Base-by-base conservation (phyloP, 306 rosid species). In the Acacia melanoxylon region DNA sequence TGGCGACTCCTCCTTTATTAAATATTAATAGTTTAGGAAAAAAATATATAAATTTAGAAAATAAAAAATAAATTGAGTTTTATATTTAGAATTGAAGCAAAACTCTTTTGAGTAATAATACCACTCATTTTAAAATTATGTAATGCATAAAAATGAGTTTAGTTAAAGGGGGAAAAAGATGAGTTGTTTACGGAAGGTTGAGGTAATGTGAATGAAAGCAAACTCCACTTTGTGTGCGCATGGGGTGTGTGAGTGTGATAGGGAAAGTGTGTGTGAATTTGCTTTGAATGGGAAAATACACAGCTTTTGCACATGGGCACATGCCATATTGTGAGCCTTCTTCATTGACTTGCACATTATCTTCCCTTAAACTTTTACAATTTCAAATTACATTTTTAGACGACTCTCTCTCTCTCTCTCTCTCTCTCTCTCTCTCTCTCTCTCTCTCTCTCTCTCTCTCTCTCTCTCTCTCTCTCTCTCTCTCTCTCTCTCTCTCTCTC, bases 221-320 rank as follows among this genome's bases (percentile, higher is more conserved):
- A 59, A 68, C 62, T 29, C 76, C 67, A 77, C 67, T 83, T 52
- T 58, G 62, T 83, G 66, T 22, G 84, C 86, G 81, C 87, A 63
- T 87, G 89, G 42, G 86, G 49, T 56, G 15, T 48, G 78, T 8
- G 25, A 71, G 8, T 58, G 78, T 5, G 33, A 76, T 8, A 25
- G 11, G 49, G 20, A 86, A 69, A 86, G 76, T 8, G 52, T 29
- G 35, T n/a, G 15, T 9, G 71, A 81, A 40, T 72, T 86, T 77
- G 1, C 75, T 79, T 82, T 69, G 37, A 42, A 51, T 6, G 75
- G 65, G 61, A 6, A 12, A 10, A 2, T 42, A 67, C 40, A 76
- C 29, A 72, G 84, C 79, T 82, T 84, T 75, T 44, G n/a, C 58
- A 63, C 85, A 78, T 82, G 78, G 49, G 86, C 58, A 63, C 85